Evolutionary conservation across 192 early-diverging fungal genomes (phyloP).

Genomic region (Podila horticola): DNA sequence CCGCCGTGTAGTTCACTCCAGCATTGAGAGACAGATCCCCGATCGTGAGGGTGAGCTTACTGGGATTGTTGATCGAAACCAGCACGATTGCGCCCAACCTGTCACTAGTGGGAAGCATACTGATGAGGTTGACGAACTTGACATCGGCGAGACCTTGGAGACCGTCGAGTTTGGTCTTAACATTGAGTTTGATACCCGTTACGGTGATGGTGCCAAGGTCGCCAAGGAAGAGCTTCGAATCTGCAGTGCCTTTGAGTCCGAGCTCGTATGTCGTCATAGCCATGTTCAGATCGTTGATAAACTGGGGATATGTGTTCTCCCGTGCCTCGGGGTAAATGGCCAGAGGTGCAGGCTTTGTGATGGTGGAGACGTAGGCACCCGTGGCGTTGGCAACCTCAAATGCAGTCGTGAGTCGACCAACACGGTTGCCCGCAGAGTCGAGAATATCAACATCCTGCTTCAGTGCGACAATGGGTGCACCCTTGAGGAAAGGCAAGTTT

Average conservation of each 20-base stretch:
- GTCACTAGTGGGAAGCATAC: background rate
- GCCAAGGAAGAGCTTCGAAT: conserved; percentile 43
- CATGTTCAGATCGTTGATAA: conserved; percentile 53
- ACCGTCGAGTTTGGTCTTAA: conserved; percentile 43
- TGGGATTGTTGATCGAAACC: conserved; percentile 41
- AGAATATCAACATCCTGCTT: conserved; percentile 55
- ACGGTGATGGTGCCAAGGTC: conserved; percentile 53
- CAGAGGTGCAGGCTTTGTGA: conserved; percentile 24
- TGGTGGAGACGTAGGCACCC: conserved; percentile 51
- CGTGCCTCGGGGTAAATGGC: conserved; percentile 37
- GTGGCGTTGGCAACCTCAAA: conserved; percentile 23
- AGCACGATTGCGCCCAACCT: background rate
- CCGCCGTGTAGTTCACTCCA: background rate
- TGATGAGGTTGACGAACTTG: background rate
- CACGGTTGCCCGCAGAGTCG: conserved; percentile 6
- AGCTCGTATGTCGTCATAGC: conserved; percentile 35
- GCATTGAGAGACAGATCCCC: conserved; percentile 12
- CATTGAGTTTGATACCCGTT: conserved; percentile 50
- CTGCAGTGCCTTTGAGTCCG: conserved; percentile 55
- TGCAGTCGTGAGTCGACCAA: conserved; percentile 20
- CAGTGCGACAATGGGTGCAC: conserved; percentile 55
- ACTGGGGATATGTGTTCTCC: conserved; percentile 53
- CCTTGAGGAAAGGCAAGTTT: conserved; percentile 65
- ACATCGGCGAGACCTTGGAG: conserved; percentile 29
- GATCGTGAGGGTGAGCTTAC: conserved; percentile 31